Evolutionary conservation across 495 filamentous ascomycete genomes (phyloP), one percentile per base, ranked within the genome.

Genomic region (Podospora bellae-mahoneyi): DNA sequence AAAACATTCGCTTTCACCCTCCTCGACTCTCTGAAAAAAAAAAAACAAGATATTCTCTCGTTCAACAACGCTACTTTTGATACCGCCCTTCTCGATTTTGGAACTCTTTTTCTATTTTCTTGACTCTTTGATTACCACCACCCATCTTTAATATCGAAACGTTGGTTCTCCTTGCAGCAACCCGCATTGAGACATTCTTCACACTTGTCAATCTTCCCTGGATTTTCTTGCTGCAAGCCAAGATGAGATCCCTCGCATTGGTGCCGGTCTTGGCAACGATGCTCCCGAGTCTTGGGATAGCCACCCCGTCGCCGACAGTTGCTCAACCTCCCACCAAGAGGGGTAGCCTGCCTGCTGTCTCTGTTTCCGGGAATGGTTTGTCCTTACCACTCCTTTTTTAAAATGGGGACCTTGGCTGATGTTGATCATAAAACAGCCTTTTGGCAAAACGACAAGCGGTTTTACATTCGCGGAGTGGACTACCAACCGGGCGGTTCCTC

Each of bases 401-500:
- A 23, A 23, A 23, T 23, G 23, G 1, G 23, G 23, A 23, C 23
- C 23, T 23, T 23, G 23, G 23, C 23, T 23, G 23, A 23, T 23
- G 23, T 23, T 23, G 23, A 23, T 23, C 23, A 23, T 23, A 23
- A 23, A 19, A 44, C 71, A 90, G 93, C 94, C 63, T 97, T 97
- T 86, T 97, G 93, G 84, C 84, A 90, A 73, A 93, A 92, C 66
- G 78, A 86, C 69, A 78, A 88, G 13, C 89, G 94, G 68, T 98
- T 97, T 86, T 97, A 97, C 78, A 87, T 98, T 63, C 91, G 93
- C 58, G 94, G 94, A 76, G 89, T 98, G 70, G 94, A 97, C 84
- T 97, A 96, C 80, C 94, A 97, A 78, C 94, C 94, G 62, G 93
- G 94, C 69, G 94, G 94, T 68, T 90, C 91, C 23, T 94, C 92